Base-by-base conservation (phyloP, 2,329 filamentous ascomycete genomes). In the Aspergillus spinulosporus region DNA sequence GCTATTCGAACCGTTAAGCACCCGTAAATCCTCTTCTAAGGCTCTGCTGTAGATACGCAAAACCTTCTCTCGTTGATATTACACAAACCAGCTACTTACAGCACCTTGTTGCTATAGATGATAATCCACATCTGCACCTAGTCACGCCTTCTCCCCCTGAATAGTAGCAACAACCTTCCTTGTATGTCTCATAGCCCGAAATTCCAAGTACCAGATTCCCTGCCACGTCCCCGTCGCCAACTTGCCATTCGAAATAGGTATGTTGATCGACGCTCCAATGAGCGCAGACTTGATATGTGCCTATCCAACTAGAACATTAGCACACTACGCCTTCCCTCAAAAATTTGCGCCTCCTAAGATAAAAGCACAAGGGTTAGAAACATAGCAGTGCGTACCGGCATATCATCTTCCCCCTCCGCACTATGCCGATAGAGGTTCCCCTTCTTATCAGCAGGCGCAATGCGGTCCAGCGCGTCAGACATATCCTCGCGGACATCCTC, bases 171-270 rank as follows among this genome's bases (percentile, higher is more conserved):
- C 87, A 9, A 97, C 84, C 71, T 86, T 89, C 67, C 94, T 84
- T 61, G 84, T 80, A 74, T 97, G 92, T 74, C 85, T 90, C 64
- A 79, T 79, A 2, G 79, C 83, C 55, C 93, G 82, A 72, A 97
- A 97, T 75, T 97, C 94, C 62, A 97, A 77, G 73, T 95, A 96
- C 89, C 90, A 97, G 57, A 97, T 93, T 0, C 94, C 86, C 62
- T 80, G 77, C 78, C 78, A 81, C 12, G 84, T 87, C 1, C 85
- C 85, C 12, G 81, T 84, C 7, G 78, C 87, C 70, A 97, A 74
- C 65, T 84, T 86, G 39, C 94, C 94, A 68, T 97, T 86, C 58
- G 84, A 88, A 72, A 99, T 97, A 1, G 94, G 94, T 57, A 99
- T 88, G 4, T 87, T 93, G 2, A 99, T 86, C 64, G 89, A 96